phyloP scores from a whole-genome alignment of 2,329 filamentous ascomycete species.

The Trichoderma aggressivum region DNA sequence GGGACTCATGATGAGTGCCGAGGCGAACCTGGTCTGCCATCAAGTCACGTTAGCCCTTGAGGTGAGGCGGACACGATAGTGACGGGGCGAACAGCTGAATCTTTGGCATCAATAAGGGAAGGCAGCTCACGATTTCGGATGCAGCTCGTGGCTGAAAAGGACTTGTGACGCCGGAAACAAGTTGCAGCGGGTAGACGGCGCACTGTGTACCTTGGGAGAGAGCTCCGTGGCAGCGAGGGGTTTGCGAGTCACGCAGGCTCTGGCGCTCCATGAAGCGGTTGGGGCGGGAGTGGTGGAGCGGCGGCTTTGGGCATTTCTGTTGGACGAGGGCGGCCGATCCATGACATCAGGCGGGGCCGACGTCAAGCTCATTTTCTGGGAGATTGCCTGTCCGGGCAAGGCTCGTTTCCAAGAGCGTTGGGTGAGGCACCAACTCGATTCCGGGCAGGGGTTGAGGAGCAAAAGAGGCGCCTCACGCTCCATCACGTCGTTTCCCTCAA shows the following conservation, averaged over 20 bases:
- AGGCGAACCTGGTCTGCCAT: not conserved
- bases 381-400: constrained; percentile 22
- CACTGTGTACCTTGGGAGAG: not conserved
- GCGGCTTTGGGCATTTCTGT: not conserved
- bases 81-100: constrained; percentile 10
- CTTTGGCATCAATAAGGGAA: constrained; percentile 3
- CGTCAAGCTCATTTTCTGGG: constrained; percentile 21
- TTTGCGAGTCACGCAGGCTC: constrained; percentile 11
- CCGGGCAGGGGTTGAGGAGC: not conserved
- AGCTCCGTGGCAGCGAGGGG: not conserved
- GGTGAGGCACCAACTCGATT: not conserved
- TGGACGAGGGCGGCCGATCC: constrained; percentile 28
- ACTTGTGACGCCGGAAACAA: not conserved
- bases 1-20: not conserved
- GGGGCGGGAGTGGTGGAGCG: constrained; percentile 18
- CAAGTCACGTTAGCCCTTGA: not conserved
- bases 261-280: constrained; percentile 11
- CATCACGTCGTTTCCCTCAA: not conserved
- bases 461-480: not conserved
- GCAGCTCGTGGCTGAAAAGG: constrained; percentile 11
- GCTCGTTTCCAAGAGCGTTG: constrained; percentile 9
- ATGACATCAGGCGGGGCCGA: constrained; percentile 32
- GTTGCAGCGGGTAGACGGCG: not conserved
- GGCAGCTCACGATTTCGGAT: constrained; percentile 12
- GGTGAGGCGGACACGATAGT: constrained; percentile 1